Conservation (phyloP, 2,329 filamentous ascomycete species). For the Phialocephala subalpina region DNA sequence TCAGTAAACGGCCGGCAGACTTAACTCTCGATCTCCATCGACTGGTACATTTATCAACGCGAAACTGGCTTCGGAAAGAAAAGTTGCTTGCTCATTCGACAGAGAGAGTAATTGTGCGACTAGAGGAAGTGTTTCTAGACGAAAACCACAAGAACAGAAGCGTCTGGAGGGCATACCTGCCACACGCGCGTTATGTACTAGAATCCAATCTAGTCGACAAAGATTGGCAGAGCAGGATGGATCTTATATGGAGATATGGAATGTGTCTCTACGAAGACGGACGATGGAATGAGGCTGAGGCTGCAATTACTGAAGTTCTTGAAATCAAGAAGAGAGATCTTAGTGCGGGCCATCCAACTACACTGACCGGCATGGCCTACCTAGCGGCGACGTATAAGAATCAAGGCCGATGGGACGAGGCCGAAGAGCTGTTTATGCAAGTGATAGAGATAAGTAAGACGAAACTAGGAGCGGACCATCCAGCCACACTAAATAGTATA, state of each 20-base stretch:
- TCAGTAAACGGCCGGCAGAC: conserved; percentile 20
- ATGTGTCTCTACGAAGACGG: conserved; percentile 18
- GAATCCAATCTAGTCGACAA: conserved; percentile 5
- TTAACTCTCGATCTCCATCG: conserved; percentile 31
- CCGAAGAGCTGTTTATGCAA: no score
- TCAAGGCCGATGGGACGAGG: no score
- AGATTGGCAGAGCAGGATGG: conserved; percentile 9
- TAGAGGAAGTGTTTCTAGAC: conserved; percentile 30
- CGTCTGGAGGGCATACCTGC: conserved; percentile 30
- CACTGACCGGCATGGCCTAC: no score
- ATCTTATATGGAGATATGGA: conserved; percentile 17
- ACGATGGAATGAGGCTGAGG: conserved; percentile 24
- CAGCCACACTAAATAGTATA: no score
- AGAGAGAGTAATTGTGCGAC: conserved; percentile 21
- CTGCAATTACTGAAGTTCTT: no score
- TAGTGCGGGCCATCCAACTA: no score
- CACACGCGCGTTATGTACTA: conserved; percentile 20
- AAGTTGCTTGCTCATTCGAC: conserved; percentile 19
- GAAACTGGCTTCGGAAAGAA: conserved; percentile 31
- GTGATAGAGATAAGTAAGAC: no score
- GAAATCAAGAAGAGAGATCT: no score
- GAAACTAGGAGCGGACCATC: no score
- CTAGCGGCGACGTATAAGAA: no score
- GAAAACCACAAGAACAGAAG: conserved; percentile 27
- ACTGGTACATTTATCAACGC: conserved; percentile 32